Conservation (phyloP, 1,284 basidiomycete species). For the Fistulinella cinereoalba region DNA sequence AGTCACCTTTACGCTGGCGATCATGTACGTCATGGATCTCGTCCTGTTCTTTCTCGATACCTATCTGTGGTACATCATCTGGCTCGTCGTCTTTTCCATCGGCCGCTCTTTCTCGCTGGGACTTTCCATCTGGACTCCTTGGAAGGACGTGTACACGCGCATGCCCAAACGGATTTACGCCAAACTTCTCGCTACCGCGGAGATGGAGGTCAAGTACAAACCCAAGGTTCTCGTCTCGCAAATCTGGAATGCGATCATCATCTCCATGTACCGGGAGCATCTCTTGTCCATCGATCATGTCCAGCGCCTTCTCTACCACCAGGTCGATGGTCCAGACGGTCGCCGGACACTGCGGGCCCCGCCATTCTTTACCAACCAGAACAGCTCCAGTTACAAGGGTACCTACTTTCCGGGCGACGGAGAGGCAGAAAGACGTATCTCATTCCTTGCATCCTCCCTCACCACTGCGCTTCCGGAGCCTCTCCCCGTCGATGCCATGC, state of each 20-base stretch:
- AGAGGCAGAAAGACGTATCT: slow-evolving; percentile 93
- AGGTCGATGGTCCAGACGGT: slow-evolving; percentile 84
- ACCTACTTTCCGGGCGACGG: slow-evolving; percentile 93
- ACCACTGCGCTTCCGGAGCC: slow-evolving; percentile 92
- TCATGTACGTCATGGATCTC: slow-evolving; percentile 97
- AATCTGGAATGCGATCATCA: slow-evolving; percentile 97
- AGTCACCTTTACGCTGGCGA: slow-evolving; percentile 84
- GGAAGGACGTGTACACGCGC: slow-evolving; percentile 93
- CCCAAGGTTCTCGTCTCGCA: slow-evolving; percentile 97
- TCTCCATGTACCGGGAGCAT: slow-evolving; percentile 98
- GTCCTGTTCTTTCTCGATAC: slow-evolving; percentile 96
- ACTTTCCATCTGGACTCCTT: slow-evolving; percentile 95
- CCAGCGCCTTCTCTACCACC: slow-evolving; percentile 91
- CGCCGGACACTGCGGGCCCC: slow-evolving; percentile 89
- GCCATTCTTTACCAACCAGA: slow-evolving; percentile 93
- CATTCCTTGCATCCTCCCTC: slow-evolving; percentile 94
- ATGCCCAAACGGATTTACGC: slow-evolving; percentile 95
- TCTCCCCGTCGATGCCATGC: slow-evolving; percentile 93
- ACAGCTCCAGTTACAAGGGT: slow-evolving; percentile 64
- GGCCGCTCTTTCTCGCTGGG: slow-evolving; percentile 86
- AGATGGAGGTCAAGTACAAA: slow-evolving; percentile 98
- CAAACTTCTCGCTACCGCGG: slow-evolving; percentile 87
- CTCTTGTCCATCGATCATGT: slow-evolving; percentile 94
- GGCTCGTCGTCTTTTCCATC: slow-evolving; percentile 93
- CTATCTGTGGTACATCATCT: slow-evolving; percentile 96